phyloP scores from a whole-genome alignment of 208 protist genomes.

The Willaertia magna region DNA sequence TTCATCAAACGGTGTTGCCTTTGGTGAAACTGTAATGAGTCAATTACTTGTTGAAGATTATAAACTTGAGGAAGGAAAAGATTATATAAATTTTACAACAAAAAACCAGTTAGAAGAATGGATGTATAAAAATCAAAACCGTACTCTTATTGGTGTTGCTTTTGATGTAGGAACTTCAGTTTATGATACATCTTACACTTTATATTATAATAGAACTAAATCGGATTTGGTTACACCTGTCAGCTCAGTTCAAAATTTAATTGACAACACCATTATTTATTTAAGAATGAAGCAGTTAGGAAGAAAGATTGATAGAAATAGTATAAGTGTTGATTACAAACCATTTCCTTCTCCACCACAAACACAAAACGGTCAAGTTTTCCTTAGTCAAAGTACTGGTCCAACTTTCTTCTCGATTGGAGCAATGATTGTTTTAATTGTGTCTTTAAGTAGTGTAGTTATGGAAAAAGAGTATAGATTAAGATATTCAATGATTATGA shows the following conservation, averaged over 20 bases:
- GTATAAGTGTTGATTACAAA: neutral
- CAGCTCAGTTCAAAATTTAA: neutral
- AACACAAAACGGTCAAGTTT: neutral
- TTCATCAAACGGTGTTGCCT: too few relatives aligned
- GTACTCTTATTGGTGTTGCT: neutral
- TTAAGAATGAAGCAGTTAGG: neutral
- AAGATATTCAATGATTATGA: neutral
- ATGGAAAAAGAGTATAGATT: neutral
- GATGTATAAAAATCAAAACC: neutral
- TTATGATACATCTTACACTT: neutral
- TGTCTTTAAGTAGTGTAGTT: slow-evolving; percentile 10
- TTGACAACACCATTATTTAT: neutral
- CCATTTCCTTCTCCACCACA: neutral
- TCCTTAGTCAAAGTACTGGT: neutral
- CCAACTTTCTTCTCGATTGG: neutral
- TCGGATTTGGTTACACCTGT: neutral
- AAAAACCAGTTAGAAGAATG: neutral
- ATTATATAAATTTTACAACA: neutral
- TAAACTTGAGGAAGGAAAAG: neutral
- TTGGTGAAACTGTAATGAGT: too few relatives aligned
- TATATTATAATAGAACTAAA: neutral
- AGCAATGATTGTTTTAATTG: slow-evolving; percentile 8
- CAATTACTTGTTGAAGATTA: neutral
- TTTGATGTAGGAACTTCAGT: neutral
- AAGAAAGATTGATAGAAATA: neutral